Evolutionary conservation across 202 grass and related monocot species (phyloP).

Genomic region (Bolboschoenoplectus hybrid): DNA sequence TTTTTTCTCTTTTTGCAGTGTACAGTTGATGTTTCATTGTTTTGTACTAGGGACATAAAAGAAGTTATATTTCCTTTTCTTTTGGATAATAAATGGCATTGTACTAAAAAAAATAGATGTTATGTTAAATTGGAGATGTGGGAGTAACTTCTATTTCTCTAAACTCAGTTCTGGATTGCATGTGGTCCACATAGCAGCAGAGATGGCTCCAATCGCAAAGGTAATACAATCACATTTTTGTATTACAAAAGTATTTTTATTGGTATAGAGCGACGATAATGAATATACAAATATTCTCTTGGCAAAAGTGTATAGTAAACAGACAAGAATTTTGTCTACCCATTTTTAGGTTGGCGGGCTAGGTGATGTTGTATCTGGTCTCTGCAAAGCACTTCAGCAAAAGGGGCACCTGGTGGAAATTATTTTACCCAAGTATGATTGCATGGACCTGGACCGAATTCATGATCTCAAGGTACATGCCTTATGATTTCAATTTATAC

Average conservation of each 20-base stretch:
- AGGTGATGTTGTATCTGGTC: slow-evolving; percentile 93
- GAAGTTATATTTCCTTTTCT: not conserved
- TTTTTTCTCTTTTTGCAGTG: slow-evolving; percentile 21
- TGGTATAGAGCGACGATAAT: not conserved
- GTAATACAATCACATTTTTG: slow-evolving; percentile 42
- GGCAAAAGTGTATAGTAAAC: not conserved
- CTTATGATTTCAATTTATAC: slow-evolving; percentile 31
- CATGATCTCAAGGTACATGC: slow-evolving; percentile 70
- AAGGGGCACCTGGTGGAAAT: slow-evolving; percentile 89
- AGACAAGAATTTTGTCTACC: slow-evolving; percentile 27
- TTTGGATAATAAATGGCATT: slow-evolving; percentile 33
- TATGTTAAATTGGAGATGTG: slow-evolving; percentile 1
- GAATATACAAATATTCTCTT: slow-evolving; percentile 4
- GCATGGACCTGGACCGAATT: slow-evolving; percentile 75
- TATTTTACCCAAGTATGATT: slow-evolving; percentile 96
- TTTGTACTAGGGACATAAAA: slow-evolving; percentile 22
- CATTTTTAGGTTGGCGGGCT: slow-evolving; percentile 85
- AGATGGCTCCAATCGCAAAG: slow-evolving; percentile 98
- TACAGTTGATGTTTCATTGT: not conserved
- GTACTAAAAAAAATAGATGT: not conserved
- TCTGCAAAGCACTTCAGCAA: slow-evolving; percentile 79
- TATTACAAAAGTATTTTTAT: slow-evolving; percentile 22
- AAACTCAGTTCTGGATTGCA: slow-evolving; percentile 77
- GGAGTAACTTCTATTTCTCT: slow-evolving; percentile 42
- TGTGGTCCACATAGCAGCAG: slow-evolving; percentile 90